These are phyloP conservation scores for Globisporangium carolinianum DNA, from an alignment of 352 stramenopile genomes.

Conservation along the genomic window DNA sequence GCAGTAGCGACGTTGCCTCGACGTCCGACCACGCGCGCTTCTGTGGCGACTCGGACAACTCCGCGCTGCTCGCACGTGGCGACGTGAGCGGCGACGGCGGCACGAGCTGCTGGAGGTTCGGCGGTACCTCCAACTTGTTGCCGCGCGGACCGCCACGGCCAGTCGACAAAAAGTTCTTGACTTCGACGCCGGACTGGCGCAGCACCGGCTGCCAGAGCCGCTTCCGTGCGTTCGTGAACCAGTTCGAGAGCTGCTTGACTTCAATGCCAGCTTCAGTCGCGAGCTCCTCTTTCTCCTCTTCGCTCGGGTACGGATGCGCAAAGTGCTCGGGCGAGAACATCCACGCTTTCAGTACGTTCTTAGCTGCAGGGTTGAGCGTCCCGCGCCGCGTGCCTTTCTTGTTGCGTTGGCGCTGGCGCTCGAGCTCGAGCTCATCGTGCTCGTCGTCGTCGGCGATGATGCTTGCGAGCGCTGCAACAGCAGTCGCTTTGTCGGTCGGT, in stretches of 20 bases:
- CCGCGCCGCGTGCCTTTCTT: conserved; percentile 81
- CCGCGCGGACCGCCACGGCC: conserved; percentile 70
- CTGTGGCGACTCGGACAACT: conserved; percentile 23
- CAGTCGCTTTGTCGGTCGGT: conserved; percentile 23
- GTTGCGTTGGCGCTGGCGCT: conserved; percentile 11
- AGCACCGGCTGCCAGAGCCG: conserved; percentile 82
- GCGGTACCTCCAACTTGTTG: conserved; percentile 68
- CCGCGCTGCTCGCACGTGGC: conserved; percentile 13
- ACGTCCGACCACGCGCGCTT: conserved; percentile 55
- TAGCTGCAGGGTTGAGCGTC: conserved; percentile 77
- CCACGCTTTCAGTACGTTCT: conserved; percentile 85
- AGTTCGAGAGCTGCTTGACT: conserved; percentile 87
- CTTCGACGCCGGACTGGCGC: conserved; percentile 80
- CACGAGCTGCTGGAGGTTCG: conserved; percentile 54
- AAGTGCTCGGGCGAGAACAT: conserved; percentile 88
- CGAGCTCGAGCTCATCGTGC: conserved; percentile 10
- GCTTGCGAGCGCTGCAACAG: not conserved
- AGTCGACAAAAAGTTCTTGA: conserved; percentile 86
- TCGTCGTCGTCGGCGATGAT: not conserved
- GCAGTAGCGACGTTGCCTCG: conserved; percentile 17
- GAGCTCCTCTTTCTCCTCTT: conserved; percentile 85
- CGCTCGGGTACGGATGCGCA: conserved; percentile 80
- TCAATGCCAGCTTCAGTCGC: conserved; percentile 75
- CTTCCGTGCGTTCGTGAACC: conserved; percentile 87
- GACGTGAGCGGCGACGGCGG: conserved; percentile 27